A percentile compares a stretch with the other conserved stretches of the same genome.
phyloP scores from a whole-genome alignment of 768 basidiomycete species.

The Tricholoma sp. region DNA sequence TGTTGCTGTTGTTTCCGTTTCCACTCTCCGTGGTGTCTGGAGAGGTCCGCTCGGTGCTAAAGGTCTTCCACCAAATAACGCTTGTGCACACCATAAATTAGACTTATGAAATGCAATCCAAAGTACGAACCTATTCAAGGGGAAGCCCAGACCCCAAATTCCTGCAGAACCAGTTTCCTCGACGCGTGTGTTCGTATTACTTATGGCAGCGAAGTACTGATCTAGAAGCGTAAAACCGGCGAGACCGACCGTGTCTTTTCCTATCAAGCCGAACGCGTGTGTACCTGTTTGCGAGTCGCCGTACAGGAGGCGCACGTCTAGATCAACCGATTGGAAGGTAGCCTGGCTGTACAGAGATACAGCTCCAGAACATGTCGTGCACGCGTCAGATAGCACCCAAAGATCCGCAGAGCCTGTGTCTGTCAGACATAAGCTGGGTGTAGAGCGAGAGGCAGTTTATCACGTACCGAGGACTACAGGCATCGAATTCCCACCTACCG shows the following conservation, averaged over 20 bases:
- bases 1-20: neutral
- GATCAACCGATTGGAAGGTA: slow-evolving; percentile 40
- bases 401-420: slow-evolving; percentile 79
- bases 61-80: slow-evolving; percentile 3
- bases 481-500: slow-evolving; percentile 44
- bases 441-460: neutral
- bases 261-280: slow-evolving; percentile 59
- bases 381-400: slow-evolving; percentile 64
- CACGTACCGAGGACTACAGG: slow-evolving; percentile 58
- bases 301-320: slow-evolving; percentile 50
- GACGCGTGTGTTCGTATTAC: slow-evolving; percentile 63
- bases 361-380: slow-evolving; percentile 32
- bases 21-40: neutral
- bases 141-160: slow-evolving; percentile 74
- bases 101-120: neutral
- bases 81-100: neutral
- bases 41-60: neutral
- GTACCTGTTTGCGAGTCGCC: slow-evolving; percentile 73
- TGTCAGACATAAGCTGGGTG: slow-evolving; percentile 15
- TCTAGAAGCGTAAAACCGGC: slow-evolving; percentile 43
- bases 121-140: slow-evolving; percentile 52
- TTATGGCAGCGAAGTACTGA: slow-evolving; percentile 64
- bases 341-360: slow-evolving; percentile 47
- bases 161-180: slow-evolving; percentile 52
- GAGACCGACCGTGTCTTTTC: slow-evolving; percentile 50